phyloP scores from a whole-genome alignment of 805 yeast genomes.

The Metschnikowia arizonensis region DNA sequence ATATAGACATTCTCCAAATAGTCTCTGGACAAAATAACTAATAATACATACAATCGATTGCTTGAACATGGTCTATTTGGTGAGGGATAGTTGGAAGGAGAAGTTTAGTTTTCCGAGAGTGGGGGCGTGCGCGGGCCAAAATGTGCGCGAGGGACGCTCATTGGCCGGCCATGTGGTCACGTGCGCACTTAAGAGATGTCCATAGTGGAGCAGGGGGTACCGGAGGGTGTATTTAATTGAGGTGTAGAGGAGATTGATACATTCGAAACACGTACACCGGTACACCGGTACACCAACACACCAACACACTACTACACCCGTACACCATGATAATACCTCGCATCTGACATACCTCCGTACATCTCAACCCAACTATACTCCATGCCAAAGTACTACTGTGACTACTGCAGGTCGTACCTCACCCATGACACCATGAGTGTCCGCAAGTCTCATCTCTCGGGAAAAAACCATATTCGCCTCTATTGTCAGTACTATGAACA shows the following conservation, averaged over 20 bases:
- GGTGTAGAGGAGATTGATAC: too few species aligned
- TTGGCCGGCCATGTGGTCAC: constrained; percentile 3
- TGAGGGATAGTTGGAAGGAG: not conserved
- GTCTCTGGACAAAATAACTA: too few species aligned
- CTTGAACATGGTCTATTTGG: constrained; percentile 30
- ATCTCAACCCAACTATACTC: not conserved
- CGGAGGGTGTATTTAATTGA: too few species aligned
- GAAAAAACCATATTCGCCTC: constrained; percentile 67
- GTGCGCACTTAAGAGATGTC: not conserved
- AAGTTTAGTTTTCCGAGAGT: constrained; percentile 16
- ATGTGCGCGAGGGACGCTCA: constrained; percentile 2
- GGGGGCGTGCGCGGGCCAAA: constrained; percentile 19
- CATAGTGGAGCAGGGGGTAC: too few species aligned
- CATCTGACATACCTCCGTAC: not conserved
- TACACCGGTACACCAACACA: not conserved
- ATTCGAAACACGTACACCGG: not conserved
- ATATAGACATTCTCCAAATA: too few species aligned
- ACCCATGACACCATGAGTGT: constrained; percentile 91
- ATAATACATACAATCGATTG: constrained; percentile 38
- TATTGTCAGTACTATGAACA: constrained; percentile 72
- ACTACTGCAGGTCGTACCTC: constrained; percentile 74
- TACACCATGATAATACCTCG: not conserved
- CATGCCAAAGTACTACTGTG: constrained; percentile 78
- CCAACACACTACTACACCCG: not conserved
- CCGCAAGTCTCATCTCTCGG: constrained; percentile 71